phyloP scores from a whole-genome alignment of 306 rosid genomes.

The Neltuma alba region DNA sequence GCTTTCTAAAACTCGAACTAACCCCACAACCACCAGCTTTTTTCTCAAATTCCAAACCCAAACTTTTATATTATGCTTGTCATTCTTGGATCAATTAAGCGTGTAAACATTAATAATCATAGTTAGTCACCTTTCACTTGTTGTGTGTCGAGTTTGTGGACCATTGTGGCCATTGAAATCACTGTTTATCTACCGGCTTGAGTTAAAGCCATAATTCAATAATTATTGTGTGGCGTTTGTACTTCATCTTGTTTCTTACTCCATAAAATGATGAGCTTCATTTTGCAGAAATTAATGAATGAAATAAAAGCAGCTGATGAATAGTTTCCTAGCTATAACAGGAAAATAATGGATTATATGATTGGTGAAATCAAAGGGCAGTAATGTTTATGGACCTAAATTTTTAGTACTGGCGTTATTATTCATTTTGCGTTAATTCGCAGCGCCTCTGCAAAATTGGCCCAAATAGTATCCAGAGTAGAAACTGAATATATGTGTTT shows the following conservation, averaged over 20 bases:
- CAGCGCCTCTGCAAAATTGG: neutral
- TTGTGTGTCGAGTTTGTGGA: constrained; percentile 44
- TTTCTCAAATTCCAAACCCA: constrained; percentile 78
- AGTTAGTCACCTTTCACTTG: constrained; percentile 41
- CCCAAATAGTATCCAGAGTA: too few species aligned
- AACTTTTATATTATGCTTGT: constrained; percentile 47
- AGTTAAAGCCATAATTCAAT: constrained; percentile 47
- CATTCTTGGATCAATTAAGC: constrained; percentile 41
- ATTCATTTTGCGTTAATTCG: neutral
- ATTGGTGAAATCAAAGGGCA: constrained; percentile 22
- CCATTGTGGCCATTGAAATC: constrained; percentile 41
- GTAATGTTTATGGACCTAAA: too few species aligned
- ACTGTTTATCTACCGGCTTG: constrained; percentile 42
- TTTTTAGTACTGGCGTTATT: neutral
- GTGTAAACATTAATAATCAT: constrained; percentile 44
- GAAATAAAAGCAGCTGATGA: constrained; percentile 31
- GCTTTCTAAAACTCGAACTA: constrained; percentile 54
- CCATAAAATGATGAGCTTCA: constrained; percentile 48
- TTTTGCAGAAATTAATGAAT: constrained; percentile 36
- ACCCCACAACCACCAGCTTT: constrained; percentile 65
- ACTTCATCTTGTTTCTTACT: constrained; percentile 47
- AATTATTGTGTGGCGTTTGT: constrained; percentile 54
- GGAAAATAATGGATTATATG: neutral
- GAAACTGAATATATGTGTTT: too few species aligned
- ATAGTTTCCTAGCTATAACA: neutral